Evolutionary conservation across 1,139 yeast genomes (phyloP).

Genomic region (Candida frijolesensis): DNA sequence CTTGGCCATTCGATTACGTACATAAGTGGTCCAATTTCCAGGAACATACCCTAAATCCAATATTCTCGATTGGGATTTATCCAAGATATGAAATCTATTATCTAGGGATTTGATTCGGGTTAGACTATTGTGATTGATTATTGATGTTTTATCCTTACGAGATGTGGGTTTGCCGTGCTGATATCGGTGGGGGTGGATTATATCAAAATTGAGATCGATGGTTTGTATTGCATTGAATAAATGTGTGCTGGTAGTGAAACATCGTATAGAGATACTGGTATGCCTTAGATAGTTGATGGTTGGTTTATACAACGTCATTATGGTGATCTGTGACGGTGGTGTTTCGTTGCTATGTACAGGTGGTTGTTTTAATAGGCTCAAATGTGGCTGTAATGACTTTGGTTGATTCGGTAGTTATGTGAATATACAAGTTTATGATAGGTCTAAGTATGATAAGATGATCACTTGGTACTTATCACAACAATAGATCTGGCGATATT

Average conservation of each 20-base stretch:
- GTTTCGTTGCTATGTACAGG: too few species aligned
- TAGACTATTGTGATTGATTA: constrained; percentile 25
- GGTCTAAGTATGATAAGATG: too few species aligned
- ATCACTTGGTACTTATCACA: too few species aligned
- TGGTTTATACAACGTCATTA: neutral
- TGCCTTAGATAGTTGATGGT: neutral
- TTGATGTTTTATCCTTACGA: constrained; percentile 25
- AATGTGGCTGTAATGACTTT: too few species aligned
- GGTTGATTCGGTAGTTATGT: too few species aligned
- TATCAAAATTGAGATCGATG: neutral
- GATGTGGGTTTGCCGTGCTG: constrained; percentile 17
- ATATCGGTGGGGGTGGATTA: neutral
- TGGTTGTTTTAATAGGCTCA: too few species aligned
- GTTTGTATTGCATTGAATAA: neutral
- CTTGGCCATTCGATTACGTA: constrained; percentile 37
- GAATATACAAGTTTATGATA: too few species aligned
- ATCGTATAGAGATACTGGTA: neutral
- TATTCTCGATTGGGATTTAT: constrained; percentile 28
- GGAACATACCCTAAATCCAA: constrained; percentile 80
- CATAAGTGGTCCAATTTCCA: constrained; percentile 93
- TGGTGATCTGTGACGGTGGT: neutral
- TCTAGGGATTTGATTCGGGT: constrained; percentile 33
- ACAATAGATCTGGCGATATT: too few species aligned
- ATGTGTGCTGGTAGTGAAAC: neutral
- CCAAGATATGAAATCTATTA: constrained; percentile 29